Evolutionary conservation across 192 early-diverging fungal species (phyloP), one percentile per base, ranked within the genome.

Genomic region (Cetraspora pellucida): DNA sequence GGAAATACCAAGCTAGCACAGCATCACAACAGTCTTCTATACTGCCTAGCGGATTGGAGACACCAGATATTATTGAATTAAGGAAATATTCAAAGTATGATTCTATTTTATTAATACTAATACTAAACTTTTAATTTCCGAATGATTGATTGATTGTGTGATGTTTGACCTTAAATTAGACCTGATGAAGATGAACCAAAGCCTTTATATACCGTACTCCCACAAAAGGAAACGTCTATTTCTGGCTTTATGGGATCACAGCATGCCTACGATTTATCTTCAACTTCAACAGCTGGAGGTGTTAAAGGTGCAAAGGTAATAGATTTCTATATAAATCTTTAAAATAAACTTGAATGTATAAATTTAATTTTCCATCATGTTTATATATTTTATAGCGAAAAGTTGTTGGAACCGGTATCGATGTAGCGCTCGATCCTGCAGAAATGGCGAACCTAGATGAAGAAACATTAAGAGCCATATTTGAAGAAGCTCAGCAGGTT

Each of bases 191-290:
- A 87, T 80, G 82, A 81, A 0, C 80, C 88, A 30, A 87, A 85
- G 63, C 82, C 87, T 76, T 85, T 99, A 19, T 98, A 97, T 82
- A 93, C 89, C n/a, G 91, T 99, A n/a, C 74, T 99, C 28, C 93
- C 93, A 28, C 89, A 95, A 72, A 87, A 88, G 46, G 85, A 91
- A 54, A 83, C 86, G 13, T 78, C 82, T 49, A 85, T 92, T 66
- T 86, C 88, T 1, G 95, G 93, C 13, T 94, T 99, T 79, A 97
- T 99, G 97, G 97, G 95, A 23, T 95, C 94, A 45, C 90, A 94
- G 78, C 95, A 95, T 78, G 91, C 91, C 3, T 99, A 99, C 77
- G 93, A 96, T 75, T 77, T 98, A 25, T 80, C 85, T 37, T 75
- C 82, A 25, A 82, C 82, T 3, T n/a, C 65, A 68, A 81, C 84